Evolutionary conservation across 1,284 basidiomycete genomes (phyloP), one percentile per base, ranked within the genome.

Genomic region (Leccinum subrobustum): DNA sequence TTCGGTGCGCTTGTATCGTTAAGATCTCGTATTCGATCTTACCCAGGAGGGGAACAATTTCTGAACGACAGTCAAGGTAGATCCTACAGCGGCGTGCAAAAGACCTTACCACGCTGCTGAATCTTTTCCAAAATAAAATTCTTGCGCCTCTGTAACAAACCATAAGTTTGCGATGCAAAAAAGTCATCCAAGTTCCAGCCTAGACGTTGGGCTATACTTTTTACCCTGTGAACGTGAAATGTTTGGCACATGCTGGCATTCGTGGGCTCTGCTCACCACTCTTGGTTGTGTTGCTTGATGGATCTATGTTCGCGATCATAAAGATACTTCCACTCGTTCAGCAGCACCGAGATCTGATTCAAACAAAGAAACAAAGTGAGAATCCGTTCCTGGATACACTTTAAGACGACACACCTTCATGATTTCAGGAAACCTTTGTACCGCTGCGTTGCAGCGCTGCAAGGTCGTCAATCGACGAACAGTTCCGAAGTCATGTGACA

Each of bases 171-270:
- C 4, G 72, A 70, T 9, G 70, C 67, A 27, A 77, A 44, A 42
- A 86, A 67, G 60, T 80, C 76, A 25, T 62, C 60, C 23, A 70
- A 61, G 4, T 73, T 59, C 77, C 79, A 81, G 9, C 82, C 81
- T 61, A 77, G 67, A 4, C 47, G 42, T 1, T 39, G 25, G 1
- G 81, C 79, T 33, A 79, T 57, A 1, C 2, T 1, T 57, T 67
- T 68, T 14, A 74, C 69, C 58, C 83, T 84, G 54, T 14, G 52
- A 37, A 48, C 33, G 29, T 27, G 39, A 27, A n/a, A 29, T 1
- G 16, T 16, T 53, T 7, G 27, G 23, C 16, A 55, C 27, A 37
- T 58, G 7, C 37, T 18, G 12, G 4, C 4, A 33, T 42, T 9
- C 44, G 16, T 12, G 7, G 9, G 2, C 4, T n/a, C 18, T 37